A percentile compares a stretch with the other conserved stretches of the same genome.
These are phyloP conservation scores for Penicillium sp. DNA, from an alignment of 2,329 filamentous ascomycete genomes.

Conservation along the genomic window DNA sequence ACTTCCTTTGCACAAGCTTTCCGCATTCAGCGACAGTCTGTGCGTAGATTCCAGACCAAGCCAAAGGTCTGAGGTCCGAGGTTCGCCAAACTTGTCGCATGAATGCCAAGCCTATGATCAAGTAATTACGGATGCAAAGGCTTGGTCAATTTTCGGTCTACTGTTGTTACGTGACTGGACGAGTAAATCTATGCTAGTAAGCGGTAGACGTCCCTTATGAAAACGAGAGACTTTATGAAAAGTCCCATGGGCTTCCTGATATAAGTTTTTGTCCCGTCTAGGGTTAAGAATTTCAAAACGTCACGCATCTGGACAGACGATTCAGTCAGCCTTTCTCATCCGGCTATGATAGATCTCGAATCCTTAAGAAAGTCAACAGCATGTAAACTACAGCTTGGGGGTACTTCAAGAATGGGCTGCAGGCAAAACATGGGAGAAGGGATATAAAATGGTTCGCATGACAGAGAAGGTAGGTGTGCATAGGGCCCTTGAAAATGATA, in stretches of 20 bases:
- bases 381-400: neutral
- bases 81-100: neutral
- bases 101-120: neutral
- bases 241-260: too few relatives aligned
- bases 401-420: neutral
- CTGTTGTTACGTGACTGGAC: too few relatives aligned
- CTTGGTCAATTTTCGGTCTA: neutral
- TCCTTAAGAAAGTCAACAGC: neutral
- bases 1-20: too few relatives aligned
- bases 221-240: too few relatives aligned
- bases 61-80: neutral
- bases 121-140: neutral
- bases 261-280: too few relatives aligned
- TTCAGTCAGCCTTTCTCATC: neutral
- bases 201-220: too few relatives aligned
- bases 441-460: neutral
- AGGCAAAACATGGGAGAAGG: neutral
- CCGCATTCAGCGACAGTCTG: neutral
- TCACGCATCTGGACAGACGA: neutral
- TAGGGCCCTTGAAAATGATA: neutral
- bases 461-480: neutral
- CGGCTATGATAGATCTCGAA: neutral
- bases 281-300: neutral
- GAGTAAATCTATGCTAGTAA: too few relatives aligned
- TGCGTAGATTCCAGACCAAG: neutral